A percentile compares a stretch with the other conserved stretches of the same genome.
Conservation (phyloP, 306 rosid species). For the Myrica gale region DNA sequence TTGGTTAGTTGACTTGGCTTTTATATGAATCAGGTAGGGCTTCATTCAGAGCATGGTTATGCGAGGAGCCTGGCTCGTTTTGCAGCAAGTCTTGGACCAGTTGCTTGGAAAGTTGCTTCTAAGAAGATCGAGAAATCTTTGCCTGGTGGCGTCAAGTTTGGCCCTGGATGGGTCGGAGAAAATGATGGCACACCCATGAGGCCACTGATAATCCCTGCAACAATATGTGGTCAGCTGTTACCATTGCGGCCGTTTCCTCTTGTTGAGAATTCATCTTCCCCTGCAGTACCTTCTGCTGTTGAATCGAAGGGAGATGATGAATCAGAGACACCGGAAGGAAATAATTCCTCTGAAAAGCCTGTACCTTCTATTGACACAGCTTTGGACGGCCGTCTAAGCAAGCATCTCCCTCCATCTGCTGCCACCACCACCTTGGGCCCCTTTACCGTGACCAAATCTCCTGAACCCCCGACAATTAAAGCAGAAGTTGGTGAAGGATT, state of each 20-base stretch:
- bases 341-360: constrained; percentile 33
- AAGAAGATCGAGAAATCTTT: constrained; percentile 50
- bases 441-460: constrained; percentile 26
- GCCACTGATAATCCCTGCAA: constrained; percentile 25
- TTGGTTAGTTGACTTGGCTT: constrained; percentile 26
- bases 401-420: constrained; percentile 26
- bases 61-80: constrained; percentile 65
- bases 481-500: constrained; percentile 39
- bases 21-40: constrained; percentile 54
- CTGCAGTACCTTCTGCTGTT: constrained; percentile 23
- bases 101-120: constrained; percentile 56
- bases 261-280: constrained; percentile 22
- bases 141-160: constrained; percentile 46
- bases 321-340: constrained; percentile 29
- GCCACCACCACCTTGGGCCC: constrained; percentile 34
- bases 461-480: constrained; percentile 25
- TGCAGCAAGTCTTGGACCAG: constrained; percentile 54
- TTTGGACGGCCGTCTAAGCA: constrained; percentile 29
- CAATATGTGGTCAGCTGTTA: constrained; percentile 26
- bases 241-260: constrained; percentile 26
- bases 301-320: constrained; percentile 30
- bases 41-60: constrained; percentile 55
- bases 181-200: constrained; percentile 40
- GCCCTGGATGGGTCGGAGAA: constrained; percentile 73
- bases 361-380: constrained; percentile 25